Evolutionary conservation across 805 yeast species (phyloP).

Genomic region (Saccharomycopsis javanensis): DNA sequence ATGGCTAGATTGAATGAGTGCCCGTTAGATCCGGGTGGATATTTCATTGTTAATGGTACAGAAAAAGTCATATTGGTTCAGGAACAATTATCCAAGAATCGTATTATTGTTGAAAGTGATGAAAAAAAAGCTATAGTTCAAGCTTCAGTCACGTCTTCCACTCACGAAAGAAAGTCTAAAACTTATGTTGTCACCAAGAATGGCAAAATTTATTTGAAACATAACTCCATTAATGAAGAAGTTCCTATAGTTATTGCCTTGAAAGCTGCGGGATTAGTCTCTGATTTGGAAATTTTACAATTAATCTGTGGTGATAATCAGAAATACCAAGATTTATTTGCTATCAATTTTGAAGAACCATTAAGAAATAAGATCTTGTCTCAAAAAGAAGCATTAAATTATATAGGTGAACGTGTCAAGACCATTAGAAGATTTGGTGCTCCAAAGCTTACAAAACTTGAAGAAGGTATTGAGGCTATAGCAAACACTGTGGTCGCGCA

Average conservation of each 20-base stretch:
- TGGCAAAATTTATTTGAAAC: constrained; percentile 81
- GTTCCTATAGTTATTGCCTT: constrained; percentile 87
- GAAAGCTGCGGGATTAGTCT: constrained; percentile 89
- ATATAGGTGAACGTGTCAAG: constrained; percentile 83
- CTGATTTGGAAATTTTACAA: constrained; percentile 90
- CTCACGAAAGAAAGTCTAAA: constrained; percentile 96
- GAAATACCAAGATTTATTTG: constrained; percentile 83
- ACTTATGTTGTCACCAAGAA: constrained; percentile 92
- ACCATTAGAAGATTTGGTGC: constrained; percentile 82
- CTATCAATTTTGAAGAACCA: constrained; percentile 89
- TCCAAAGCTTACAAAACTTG: constrained; percentile 68
- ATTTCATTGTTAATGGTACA: constrained; percentile 94
- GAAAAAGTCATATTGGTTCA: constrained; percentile 95
- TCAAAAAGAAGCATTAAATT: constrained; percentile 88
- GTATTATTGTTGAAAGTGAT: constrained; percentile 97
- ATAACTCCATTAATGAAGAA: constrained; percentile 91
- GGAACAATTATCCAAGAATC: constrained; percentile 92
- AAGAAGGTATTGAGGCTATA: constrained; percentile 94
- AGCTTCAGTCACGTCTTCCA: constrained; percentile 95
- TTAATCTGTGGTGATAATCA: constrained; percentile 87
- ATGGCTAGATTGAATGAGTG: constrained; percentile 92
- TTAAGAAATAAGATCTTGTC: constrained; percentile 77
- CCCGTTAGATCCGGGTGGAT: constrained; percentile 98
- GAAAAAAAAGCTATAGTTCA: constrained; percentile 90
- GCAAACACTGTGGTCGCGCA: constrained; percentile 97